A percentile compares a stretch with the other conserved stretches of the same genome.
Evolutionary conservation across 805 yeast genomes (phyloP).

Genomic region (Maudiozyma pseudohumilis): DNA sequence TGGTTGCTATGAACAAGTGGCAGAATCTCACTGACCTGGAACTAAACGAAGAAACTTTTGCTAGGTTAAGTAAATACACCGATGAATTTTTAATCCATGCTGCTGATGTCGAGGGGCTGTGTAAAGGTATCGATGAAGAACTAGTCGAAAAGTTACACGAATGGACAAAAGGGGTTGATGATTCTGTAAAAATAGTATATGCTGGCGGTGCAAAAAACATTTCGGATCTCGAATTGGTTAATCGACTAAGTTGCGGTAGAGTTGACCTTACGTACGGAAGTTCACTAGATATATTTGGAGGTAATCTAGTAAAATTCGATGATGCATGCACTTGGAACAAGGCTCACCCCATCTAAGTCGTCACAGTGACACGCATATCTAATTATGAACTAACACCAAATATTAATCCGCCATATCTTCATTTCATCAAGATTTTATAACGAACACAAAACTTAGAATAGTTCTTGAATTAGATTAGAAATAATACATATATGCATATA

Average conservation of each 20-base stretch:
- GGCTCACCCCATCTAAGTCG: constrained; percentile 7
- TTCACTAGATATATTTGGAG: constrained; percentile 92
- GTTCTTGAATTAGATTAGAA: neutral
- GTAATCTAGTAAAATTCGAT: constrained; percentile 60
- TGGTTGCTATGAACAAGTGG: constrained; percentile 98
- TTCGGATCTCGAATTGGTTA: constrained; percentile 58
- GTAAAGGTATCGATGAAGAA: constrained; percentile 81
- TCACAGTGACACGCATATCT: neutral
- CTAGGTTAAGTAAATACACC: constrained; percentile 51
- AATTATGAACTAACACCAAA: too few relatives aligned
- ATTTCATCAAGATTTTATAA: too few relatives aligned
- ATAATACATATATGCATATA: constrained; percentile 3
- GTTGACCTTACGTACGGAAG: constrained; percentile 93
- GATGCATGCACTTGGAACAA: constrained; percentile 73
- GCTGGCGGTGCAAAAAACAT: constrained; percentile 92
- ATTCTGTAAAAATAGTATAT: constrained; percentile 67
- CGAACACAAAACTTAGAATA: too few relatives aligned
- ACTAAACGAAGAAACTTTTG: constrained; percentile 45
- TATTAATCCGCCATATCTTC: too few relatives aligned
- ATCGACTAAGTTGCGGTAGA: constrained; percentile 59
- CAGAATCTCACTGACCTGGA: constrained; percentile 69
- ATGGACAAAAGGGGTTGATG: constrained; percentile 44
- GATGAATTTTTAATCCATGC: constrained; percentile 90
- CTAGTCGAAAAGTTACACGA: constrained; percentile 62
- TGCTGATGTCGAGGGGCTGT: constrained; percentile 96